These are phyloP conservation scores for Hypoxylon sp. DNA, from an alignment of 2,329 filamentous ascomycete genomes.

Conservation along the genomic window DNA sequence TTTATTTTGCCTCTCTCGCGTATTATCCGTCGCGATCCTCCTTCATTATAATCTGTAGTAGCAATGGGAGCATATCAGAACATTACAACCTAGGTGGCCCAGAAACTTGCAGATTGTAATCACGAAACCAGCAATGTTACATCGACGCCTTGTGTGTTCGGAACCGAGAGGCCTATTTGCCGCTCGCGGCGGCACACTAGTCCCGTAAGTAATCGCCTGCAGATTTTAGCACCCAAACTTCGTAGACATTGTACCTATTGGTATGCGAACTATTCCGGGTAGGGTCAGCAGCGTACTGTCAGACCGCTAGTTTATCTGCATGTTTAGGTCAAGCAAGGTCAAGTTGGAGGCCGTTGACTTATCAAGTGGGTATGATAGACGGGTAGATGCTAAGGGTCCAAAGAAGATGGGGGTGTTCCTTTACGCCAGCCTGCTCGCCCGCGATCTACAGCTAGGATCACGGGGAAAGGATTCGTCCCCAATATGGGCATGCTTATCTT, in stretches of 20 bases:
- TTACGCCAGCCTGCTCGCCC: constrained; percentile 18
- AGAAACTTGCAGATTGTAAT: constrained; percentile 25
- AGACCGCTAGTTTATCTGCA: constrained; percentile 43
- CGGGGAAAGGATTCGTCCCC: constrained; percentile 9
- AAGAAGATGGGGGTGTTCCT: constrained; percentile 15
- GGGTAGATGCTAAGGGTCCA: constrained; percentile 13
- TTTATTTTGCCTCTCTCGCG: neutral
- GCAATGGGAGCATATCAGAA: neutral
- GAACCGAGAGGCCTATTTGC: constrained; percentile 34
- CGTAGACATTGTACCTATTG: constrained; percentile 4
- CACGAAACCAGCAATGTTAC: constrained; percentile 30
- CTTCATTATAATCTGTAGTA: constrained; percentile 10
- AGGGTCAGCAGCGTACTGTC: constrained; percentile 31
- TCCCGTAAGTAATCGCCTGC: constrained; percentile 36
- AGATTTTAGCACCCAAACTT: constrained; percentile 39
- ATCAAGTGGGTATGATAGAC: constrained; percentile 21
- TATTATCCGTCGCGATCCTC: constrained; percentile 12
- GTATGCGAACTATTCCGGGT: constrained; percentile 27
- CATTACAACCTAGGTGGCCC: constrained; percentile 9
- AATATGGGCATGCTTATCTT: constrained; percentile 7
- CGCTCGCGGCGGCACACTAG: constrained; percentile 30
- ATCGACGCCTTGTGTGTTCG: constrained; percentile 28
- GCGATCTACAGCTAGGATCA: constrained; percentile 35
- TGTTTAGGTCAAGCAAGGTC: constrained; percentile 3
- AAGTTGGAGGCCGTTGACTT: constrained; percentile 34